Conservation (phyloP, 2,329 filamentous ascomycete species). For the Aspergillus candidus region DNA sequence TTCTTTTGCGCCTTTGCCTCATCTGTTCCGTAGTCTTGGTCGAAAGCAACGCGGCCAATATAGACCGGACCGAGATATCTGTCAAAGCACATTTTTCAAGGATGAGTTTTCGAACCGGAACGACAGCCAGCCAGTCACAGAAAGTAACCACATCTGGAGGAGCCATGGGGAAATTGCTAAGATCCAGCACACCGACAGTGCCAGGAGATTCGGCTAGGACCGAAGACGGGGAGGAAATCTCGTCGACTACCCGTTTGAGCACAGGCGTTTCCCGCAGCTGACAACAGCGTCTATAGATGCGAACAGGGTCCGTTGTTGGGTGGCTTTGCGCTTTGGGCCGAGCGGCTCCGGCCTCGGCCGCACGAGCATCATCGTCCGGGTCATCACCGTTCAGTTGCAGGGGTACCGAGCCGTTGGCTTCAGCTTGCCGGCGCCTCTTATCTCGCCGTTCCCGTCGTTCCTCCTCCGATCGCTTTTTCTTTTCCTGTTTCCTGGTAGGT, state of each 20-base stretch:
- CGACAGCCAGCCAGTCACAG: conserved; percentile 88
- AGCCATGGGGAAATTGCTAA: conserved; percentile 78
- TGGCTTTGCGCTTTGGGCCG: conserved; percentile 54
- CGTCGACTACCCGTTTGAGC: conserved; percentile 83
- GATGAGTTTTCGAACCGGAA: conserved; percentile 79
- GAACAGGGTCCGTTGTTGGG: conserved; percentile 82
- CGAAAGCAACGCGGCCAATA: conserved; percentile 78
- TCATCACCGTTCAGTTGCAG: conserved; percentile 72
- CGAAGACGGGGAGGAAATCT: conserved; percentile 68
- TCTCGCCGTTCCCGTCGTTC: conserved; percentile 90
- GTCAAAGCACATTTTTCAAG: conserved; percentile 81
- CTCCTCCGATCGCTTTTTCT: conserved; percentile 91
- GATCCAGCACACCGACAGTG: conserved; percentile 73
- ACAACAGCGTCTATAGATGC: conserved; percentile 91
- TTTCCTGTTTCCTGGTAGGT: conserved; percentile 75
- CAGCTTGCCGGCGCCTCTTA: conserved; percentile 74
- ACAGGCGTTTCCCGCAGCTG: conserved; percentile 90
- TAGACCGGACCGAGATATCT: conserved; percentile 79
- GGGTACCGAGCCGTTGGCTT: conserved; percentile 80
- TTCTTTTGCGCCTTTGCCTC: conserved; percentile 43
- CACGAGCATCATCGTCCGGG: conserved; percentile 50
- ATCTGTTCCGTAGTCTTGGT: conserved; percentile 61
- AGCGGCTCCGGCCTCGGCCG: conserved; percentile 23
- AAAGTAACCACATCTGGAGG: conserved; percentile 78
- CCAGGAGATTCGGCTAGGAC: conserved; percentile 59